Evolutionary conservation across 371 early-diverging fungal genomes (phyloP), one percentile per base, ranked within the genome.

Genomic region (Sporodiniella umbellata): DNA sequence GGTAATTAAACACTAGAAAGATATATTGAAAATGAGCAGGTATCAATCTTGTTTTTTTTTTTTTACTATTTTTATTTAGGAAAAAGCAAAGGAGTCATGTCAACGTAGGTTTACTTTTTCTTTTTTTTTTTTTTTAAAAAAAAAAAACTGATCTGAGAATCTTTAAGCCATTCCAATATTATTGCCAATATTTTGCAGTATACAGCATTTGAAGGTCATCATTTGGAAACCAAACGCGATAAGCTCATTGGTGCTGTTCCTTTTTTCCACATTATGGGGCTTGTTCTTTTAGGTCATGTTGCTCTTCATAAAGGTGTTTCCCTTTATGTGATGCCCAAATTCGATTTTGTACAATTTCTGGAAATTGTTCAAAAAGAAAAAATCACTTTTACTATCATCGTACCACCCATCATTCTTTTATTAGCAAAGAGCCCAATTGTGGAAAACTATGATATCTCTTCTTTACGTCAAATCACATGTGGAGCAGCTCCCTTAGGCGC

Each of bases 401-500:
- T 86, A 1, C 95, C 95, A 8, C 93, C 94, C 0, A 84, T 93
- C 49, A 57, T 85, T n/a, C 61, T 88, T 11, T 56, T 74, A 6
- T 62, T 90, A 14, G 76, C 77, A n/a, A 86, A 88, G 49, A 62
- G 78, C 47, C 84, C 90, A 18, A 58, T 78, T 15, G 86, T 89
- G 14, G 70, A 73, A 30, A 54, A 86, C 8, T 88, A 76, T 56
- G 79, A 91, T 40, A 51, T 93, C 26, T 74, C 81, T 0, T 78
- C 81, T 10, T 55, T 93, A 1, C 45, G 64, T 10, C 62, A 58
- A 21, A 57, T 89, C 3, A 51, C 80, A 18, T 81, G 81, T 33
- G 95, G 88, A 21, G 97, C 94, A 14, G 94, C 95, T 1, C 94
- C 94, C 19, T 72, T 95, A 5, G 68, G 81, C 18, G 58, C 66